Percentiles rank a stretch among this genome's conserved stretches.
Evolutionary conservation across 2,329 filamentous ascomycete genomes (phyloP).

Genomic region (Ceratocystis destructans): DNA sequence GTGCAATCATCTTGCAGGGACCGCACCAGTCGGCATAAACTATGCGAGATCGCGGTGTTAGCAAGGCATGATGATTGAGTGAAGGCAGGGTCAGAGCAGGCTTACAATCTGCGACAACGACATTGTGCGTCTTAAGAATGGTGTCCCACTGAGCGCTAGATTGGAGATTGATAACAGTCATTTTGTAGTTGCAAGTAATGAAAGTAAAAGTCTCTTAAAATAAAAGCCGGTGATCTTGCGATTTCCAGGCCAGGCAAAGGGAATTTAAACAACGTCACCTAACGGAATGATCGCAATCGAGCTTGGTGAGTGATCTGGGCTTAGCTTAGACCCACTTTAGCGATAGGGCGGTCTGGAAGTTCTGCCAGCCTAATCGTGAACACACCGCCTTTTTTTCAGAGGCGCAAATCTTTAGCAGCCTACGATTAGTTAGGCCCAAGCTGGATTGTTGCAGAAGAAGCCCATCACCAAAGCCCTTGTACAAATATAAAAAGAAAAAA

Average conservation of each 20-base stretch:
- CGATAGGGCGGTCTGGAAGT: conserved; percentile 23
- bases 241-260: not conserved
- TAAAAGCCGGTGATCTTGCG: not conserved
- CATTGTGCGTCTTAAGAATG: conserved; percentile 55
- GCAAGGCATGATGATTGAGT: not conserved
- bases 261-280: conserved; percentile 13
- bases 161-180: conserved; percentile 42
- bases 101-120: conserved; percentile 86
- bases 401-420: conserved; percentile 15
- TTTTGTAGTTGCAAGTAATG: conserved; percentile 20
- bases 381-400: conserved; percentile 19
- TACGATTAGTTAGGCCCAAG: not conserved
- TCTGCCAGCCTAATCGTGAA: conserved; percentile 21
- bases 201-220: not conserved
- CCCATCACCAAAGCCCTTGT: not conserved
- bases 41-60: conserved; percentile 28
- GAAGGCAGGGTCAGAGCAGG: not conserved
- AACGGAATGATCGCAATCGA: not conserved
- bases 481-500: not conserved
- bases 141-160: conserved; percentile 59
- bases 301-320: not conserved
- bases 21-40: conserved; percentile 94
- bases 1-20: conserved; percentile 84
- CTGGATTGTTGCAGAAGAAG: not conserved
- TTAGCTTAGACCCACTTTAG: conserved; percentile 12